Evolutionary conservation across 2,329 filamentous ascomycete genomes (phyloP), one percentile per base, ranked within the genome.

Genomic region (Colletotrichum siamense): DNA sequence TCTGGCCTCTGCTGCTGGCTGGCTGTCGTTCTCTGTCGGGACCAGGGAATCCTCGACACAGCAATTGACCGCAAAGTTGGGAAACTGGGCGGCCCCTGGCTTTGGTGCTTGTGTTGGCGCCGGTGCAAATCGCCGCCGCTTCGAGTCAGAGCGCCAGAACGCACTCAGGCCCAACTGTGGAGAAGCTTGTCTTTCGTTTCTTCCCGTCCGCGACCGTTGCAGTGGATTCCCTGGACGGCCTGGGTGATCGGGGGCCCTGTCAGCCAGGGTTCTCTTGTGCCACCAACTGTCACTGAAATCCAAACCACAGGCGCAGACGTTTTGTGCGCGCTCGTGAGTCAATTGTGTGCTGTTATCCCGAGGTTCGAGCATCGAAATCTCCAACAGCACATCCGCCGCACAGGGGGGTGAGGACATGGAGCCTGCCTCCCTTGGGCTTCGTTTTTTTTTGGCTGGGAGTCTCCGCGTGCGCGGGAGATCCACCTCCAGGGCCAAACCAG

Each of bases 161-260:
- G 83, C 83, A 84, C 80, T 81, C 82, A 83, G 78, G 83, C 83
- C 83, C 80, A 84, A 84, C 79, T 84, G 83, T 84, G 83, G 83
- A 82, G 79, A 77, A 77, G 75, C 72, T 75, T 75, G 75, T 75
- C 72, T 66, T 64, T 77, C 75, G 75, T 75, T 71, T 75, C 75
- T 75, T 77, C 75, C 75, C 75, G 75, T 59, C 78, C 72, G 61
- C 71, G 62, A 75, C 71, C 75, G 66, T 77, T 74, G 49, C 68
- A 76, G 57, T 63, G 62, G 73, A 32, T 67, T 66, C 55, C 69
- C 62, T 61, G 63, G n/a, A 65, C 32, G 22, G 63, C 22, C 62
- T 65, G 22, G 34, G 61, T 63, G 30, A 32, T 65, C 52, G 59
- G 49, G 18, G 24, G 69, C 16, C 18, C 34, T 26, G 34, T 36